Evolutionary conservation across 306 rosid genomes (phyloP).

Genomic region (Amphicarpaea edgeworthii): DNA sequence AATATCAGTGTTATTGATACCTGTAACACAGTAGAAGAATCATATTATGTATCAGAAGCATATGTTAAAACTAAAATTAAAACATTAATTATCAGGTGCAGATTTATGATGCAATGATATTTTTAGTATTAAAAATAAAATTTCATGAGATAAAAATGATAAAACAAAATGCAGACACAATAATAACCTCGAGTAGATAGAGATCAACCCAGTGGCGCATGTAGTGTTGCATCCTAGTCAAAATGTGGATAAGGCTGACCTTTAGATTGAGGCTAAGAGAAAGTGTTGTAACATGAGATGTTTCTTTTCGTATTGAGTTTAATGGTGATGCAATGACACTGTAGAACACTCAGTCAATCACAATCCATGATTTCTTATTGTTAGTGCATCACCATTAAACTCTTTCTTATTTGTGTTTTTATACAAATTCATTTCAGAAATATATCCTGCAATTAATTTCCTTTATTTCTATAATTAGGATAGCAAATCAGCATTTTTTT

Average conservation of each 20-base stretch:
- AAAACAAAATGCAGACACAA: neutral
- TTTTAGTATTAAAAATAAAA: neutral
- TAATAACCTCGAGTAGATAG: too few species aligned
- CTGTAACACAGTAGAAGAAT: constrained; percentile 55
- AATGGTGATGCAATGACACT: too few species aligned
- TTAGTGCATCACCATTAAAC: too few species aligned
- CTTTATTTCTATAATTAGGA: neutral
- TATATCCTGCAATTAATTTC: neutral
- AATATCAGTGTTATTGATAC: constrained; percentile 61
- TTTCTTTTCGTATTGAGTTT: too few species aligned
- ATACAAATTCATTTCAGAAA: neutral
- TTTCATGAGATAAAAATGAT: neutral
- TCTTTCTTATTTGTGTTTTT: neutral
- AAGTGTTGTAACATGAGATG: neutral
- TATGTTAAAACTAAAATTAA: constrained; percentile 12
- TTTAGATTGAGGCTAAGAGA: neutral
- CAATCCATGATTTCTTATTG: too few species aligned
- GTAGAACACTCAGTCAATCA: too few species aligned
- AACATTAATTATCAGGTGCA: constrained; percentile 27
- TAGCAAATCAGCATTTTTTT: neutral
- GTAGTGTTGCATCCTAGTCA: constrained; percentile 6
- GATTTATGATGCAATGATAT: constrained; percentile 19
- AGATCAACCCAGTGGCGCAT: neutral
- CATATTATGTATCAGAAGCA: constrained; percentile 38
- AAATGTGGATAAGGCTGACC: constrained; percentile 9